phyloP scores from a whole-genome alignment of 495 filamentous ascomycete species.

The Aspergillus leporis region DNA sequence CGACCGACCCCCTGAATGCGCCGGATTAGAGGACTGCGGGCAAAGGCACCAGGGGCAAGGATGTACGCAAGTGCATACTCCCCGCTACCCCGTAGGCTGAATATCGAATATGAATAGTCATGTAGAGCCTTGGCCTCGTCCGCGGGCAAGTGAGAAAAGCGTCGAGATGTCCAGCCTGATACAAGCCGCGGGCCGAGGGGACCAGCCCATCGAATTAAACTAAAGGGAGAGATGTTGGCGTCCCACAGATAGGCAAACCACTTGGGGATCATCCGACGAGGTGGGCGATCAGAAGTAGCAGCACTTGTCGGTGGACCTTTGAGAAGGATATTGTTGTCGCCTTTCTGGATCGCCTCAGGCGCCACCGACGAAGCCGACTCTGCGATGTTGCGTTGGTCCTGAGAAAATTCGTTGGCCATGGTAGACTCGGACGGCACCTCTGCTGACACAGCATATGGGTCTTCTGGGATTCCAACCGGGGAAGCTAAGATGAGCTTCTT shows the following conservation, averaged over 20 bases:
- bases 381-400: slow-evolving; percentile 64
- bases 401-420: slow-evolving; percentile 69
- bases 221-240: slow-evolving; percentile 94
- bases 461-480: slow-evolving; percentile 92
- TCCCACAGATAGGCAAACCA: slow-evolving; percentile 96
- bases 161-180: slow-evolving; percentile 89
- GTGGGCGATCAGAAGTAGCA: slow-evolving; percentile 30
- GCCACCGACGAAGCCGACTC: slow-evolving; percentile 23
- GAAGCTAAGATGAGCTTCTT: slow-evolving; percentile 96
- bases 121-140: slow-evolving; percentile 85
- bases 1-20: slow-evolving; percentile 85
- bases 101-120: slow-evolving; percentile 91
- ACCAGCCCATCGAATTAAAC: slow-evolving; percentile 83
- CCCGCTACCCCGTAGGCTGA: slow-evolving; percentile 86
- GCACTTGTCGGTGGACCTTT: slow-evolving; percentile 48
- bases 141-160: slow-evolving; percentile 82
- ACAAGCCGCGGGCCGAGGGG: slow-evolving; percentile 89
- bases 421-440: slow-evolving; percentile 72
- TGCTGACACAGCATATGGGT: slow-evolving; percentile 84
- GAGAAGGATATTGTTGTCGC: slow-evolving; percentile 60
- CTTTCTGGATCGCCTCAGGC: slow-evolving; percentile 35
- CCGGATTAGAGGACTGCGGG: slow-evolving; percentile 82
- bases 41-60: slow-evolving; percentile 89
- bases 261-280: slow-evolving; percentile 68
- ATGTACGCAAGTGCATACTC: slow-evolving; percentile 94